Evolutionary conservation across 78 protist genomes (phyloP).

Genomic region (Dictyostelium capitatum): DNA sequence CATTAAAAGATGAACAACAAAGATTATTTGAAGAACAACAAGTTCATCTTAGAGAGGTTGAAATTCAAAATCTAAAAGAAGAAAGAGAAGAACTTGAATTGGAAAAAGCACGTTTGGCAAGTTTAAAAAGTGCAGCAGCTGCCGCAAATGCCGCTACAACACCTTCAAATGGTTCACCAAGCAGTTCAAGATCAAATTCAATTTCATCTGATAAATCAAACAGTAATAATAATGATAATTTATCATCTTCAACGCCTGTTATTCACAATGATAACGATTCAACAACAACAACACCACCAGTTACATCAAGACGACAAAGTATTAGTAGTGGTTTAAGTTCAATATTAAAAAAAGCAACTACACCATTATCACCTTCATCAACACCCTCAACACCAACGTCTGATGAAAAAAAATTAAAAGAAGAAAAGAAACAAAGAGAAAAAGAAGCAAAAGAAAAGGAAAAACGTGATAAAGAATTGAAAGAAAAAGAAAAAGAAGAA

Average conservation of each 20-base stretch:
- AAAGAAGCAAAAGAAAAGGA: constrained; percentile 4
- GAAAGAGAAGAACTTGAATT: constrained; percentile 4
- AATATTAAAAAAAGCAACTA: constrained; percentile 5
- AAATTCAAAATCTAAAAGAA: not conserved
- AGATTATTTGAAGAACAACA: constrained; percentile 18
- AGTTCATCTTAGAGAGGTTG: not conserved
- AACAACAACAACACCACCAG: not conserved
- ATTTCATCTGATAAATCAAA: not conserved
- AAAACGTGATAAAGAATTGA: constrained; percentile 6
- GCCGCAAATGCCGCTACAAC: not conserved
- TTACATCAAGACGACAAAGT: not conserved
- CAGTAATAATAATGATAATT: not conserved
- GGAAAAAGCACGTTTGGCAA: constrained; percentile 2
- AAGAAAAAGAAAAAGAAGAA: constrained; percentile 29
- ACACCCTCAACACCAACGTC: not conserved
- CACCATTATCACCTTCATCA: constrained; percentile 1
- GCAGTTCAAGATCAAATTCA: not conserved
- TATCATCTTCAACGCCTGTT: not conserved
- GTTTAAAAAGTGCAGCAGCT: not conserved
- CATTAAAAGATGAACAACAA: not conserved
- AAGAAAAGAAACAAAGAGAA: constrained; percentile 23
- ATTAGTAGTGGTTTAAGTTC: constrained; percentile 23
- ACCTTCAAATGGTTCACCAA: not conserved
- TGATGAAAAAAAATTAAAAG: not conserved
- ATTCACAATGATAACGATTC: not conserved